phyloP scores from a whole-genome alignment of 768 basidiomycete species.

The Auriscalpium vulgare region DNA sequence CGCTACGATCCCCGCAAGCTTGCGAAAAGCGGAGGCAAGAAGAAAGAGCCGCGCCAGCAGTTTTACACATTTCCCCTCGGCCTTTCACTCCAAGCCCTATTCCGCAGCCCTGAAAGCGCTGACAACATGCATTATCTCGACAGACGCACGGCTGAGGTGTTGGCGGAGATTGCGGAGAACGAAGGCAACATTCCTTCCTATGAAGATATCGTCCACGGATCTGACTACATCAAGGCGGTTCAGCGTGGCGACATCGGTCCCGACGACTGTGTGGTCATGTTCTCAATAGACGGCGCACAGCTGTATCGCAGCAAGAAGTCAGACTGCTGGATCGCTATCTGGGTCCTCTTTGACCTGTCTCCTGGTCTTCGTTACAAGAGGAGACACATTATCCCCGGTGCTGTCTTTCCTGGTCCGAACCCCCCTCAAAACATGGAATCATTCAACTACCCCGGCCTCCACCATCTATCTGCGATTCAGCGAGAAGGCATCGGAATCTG shows the following conservation, averaged over 20 bases:
- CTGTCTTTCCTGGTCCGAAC: slow-evolving; percentile 26
- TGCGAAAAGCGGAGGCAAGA: not conserved
- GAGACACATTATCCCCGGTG: slow-evolving; percentile 22
- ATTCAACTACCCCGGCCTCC: slow-evolving; percentile 24
- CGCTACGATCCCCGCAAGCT: slow-evolving; percentile 5
- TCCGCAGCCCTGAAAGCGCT: not conserved
- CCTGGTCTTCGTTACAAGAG: slow-evolving; percentile 26
- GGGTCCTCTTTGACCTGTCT: slow-evolving; percentile 26
- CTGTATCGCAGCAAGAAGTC: slow-evolving; percentile 30
- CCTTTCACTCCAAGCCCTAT: slow-evolving; percentile 12
- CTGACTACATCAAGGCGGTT: slow-evolving; percentile 22
- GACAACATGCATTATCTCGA: slow-evolving; percentile 8
- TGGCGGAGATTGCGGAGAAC: not conserved
- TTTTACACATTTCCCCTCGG: slow-evolving; percentile 17
- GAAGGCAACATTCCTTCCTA: not conserved
- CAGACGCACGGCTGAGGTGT: not conserved
- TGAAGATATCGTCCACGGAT: slow-evolving; percentile 24
- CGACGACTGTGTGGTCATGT: slow-evolving; percentile 25
- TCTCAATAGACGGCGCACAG: slow-evolving; percentile 34
- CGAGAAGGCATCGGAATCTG: slow-evolving; percentile 18
- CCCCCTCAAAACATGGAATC: slow-evolving; percentile 26
- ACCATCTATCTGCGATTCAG: slow-evolving; percentile 26
- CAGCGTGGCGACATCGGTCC: slow-evolving; percentile 14
- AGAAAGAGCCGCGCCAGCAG: slow-evolving; percentile 5
- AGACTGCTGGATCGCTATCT: slow-evolving; percentile 28